Evolutionary conservation across 345 rosid genomes (phyloP), one percentile per base, ranked within the genome.

Genomic region (Corchorus olitorius): DNA sequence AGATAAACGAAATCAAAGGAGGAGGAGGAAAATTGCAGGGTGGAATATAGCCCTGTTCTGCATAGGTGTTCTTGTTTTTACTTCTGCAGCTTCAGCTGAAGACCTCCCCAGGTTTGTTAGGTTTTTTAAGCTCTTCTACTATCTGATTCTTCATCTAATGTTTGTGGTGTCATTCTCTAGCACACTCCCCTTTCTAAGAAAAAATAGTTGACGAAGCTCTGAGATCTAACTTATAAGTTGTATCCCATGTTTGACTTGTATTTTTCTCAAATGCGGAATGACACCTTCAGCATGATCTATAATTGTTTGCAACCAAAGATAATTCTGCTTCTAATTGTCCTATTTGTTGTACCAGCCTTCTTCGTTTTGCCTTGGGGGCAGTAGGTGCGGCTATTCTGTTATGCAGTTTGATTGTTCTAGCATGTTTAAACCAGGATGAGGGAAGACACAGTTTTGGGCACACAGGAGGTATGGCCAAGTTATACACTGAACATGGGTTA

Each of bases 371-470:
- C 34, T 78, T 81, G 45, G 83, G 87, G 55, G 69, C 84, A 15
- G 53, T 83, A 59, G 87, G 93, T 80, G 91, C 86, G 74, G 87
- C 80, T 65, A 77, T 85, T 77, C 77, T 88, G 37, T 77, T 89
- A 79, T 88, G 91, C 79, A 81, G 91, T 85, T 81, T 86, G 87
- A 78, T 85, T 64, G 83, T 87, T 78, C 89, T 89, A 72, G 84
- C 88, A 45, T 83, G 85, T 78, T 82, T 88, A 8, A 83, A 85
- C 43, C 90, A 89, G 86, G 93, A 89, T 81, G 87, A 85, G 37
- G 90, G 79, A 50, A 83, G 93, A 65, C 90, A 88, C 83, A 88
- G 81, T 79, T 89, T 88, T 75, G 93, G 91, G 55, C 91, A 89
- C 70, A 53, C 86, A 13, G 93, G 93, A 89, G 93, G 93, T 88